Evolutionary conservation across 2,329 filamentous ascomycete genomes (phyloP).

Genomic region (Fusarium tricinctum): DNA sequence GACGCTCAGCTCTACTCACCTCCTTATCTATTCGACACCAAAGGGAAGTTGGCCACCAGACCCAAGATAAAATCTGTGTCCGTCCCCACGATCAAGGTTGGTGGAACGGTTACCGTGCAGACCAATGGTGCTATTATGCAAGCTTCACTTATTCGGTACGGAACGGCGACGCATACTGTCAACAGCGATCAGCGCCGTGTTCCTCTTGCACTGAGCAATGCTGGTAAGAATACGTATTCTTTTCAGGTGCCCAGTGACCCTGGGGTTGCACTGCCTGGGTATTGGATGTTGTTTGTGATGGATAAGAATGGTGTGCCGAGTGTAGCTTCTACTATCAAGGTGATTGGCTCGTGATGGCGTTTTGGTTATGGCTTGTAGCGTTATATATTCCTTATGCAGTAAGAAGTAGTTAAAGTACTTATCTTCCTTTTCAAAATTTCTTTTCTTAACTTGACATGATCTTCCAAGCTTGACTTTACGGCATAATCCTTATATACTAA

Average conservation of each 20-base stretch:
- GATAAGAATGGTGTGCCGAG: conserved; percentile 36
- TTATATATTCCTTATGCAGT: not conserved
- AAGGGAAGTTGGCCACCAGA: conserved; percentile 25
- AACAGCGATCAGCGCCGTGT: conserved; percentile 40
- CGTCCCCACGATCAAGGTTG: conserved; percentile 5
- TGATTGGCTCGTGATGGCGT: not conserved
- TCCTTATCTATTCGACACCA: conserved; percentile 23
- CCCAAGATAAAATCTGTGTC: conserved; percentile 30
- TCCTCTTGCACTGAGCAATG: conserved; percentile 3
- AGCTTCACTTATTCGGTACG: conserved; percentile 33
- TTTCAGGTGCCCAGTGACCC: conserved; percentile 33
- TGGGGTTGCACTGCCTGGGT: conserved; percentile 38
- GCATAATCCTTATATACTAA: no score
- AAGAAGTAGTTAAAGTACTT: not conserved
- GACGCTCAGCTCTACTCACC: conserved; percentile 40
- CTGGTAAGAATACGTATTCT: conserved; percentile 24
- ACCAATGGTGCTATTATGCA: not conserved
- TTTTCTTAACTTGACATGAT: not conserved
- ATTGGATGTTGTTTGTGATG: conserved; percentile 45
- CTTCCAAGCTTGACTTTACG: no score
- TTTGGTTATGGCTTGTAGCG: not conserved
- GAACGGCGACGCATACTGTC: conserved; percentile 35
- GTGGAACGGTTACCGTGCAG: conserved; percentile 16
- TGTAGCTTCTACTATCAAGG: conserved; percentile 32
- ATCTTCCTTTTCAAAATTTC: not conserved